These are phyloP conservation scores for Suillus luteus DNA, from an alignment of 768 basidiomycete genomes.

Conservation along the genomic window DNA sequence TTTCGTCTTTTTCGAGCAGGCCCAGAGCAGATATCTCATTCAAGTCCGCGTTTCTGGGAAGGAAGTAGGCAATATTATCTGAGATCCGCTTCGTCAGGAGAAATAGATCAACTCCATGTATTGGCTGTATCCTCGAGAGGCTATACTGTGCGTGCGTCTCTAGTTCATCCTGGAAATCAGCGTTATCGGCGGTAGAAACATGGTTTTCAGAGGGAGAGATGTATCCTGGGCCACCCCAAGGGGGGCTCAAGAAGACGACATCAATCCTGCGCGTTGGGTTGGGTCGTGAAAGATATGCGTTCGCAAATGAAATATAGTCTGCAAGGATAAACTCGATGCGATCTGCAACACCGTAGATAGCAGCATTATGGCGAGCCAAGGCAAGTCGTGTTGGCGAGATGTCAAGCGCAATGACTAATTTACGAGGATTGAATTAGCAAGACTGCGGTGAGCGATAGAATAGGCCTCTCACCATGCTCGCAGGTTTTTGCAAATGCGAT, in stretches of 20 bases:
- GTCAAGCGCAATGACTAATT: constrained; percentile 90
- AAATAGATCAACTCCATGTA: constrained; percentile 85
- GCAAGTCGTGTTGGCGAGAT: constrained; percentile 81
- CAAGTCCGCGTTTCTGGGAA: constrained; percentile 80
- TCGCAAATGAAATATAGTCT: constrained; percentile 83
- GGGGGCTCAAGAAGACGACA: constrained; percentile 90
- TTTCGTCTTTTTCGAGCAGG: constrained; percentile 1
- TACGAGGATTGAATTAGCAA: constrained; percentile 9
- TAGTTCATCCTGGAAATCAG: constrained; percentile 3
- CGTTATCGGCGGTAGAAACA: constrained; percentile 4
- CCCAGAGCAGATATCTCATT: constrained; percentile 65
- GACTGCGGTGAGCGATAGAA: neutral
- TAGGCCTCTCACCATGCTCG: constrained; percentile 69
- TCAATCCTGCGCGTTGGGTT: constrained; percentile 61
- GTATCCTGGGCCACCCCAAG: constrained; percentile 91
- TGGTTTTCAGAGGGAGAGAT: constrained; percentile 40
- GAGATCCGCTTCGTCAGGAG: constrained; percentile 69
- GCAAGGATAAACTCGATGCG: constrained; percentile 91
- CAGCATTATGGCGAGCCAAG: constrained; percentile 91
- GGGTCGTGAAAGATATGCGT: constrained; percentile 43
- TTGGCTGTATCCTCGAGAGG: constrained; percentile 71
- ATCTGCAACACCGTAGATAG: constrained; percentile 91
- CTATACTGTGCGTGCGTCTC: constrained; percentile 58
- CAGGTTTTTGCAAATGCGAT: constrained; percentile 98
- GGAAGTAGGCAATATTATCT: constrained; percentile 82